Base-by-base conservation (phyloP, 148 eudicot species). In the Arctostaphylos glauca region DNA sequence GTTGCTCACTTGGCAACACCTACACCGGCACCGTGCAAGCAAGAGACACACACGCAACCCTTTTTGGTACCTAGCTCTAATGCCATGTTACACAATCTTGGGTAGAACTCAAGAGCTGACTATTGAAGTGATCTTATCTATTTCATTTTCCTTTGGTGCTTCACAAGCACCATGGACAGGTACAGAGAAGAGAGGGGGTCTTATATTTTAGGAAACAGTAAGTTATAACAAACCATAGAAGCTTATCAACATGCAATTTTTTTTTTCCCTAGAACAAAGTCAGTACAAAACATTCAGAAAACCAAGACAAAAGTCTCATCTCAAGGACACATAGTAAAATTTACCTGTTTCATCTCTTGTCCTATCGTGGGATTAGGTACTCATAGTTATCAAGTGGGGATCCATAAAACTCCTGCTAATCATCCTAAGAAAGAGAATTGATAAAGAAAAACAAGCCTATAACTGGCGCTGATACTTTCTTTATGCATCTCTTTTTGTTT, bases 401-500 rank as follows among this genome's bases (percentile, higher is more conserved):
- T n/a, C n/a, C n/a, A n/a, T n/a, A 56, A 56, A 16, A 18, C n/a
- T n/a, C n/a, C 6, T 58, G 62, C 62, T 16, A 19, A 58, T 21
- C 21, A 19, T 58, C 23, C 62, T 58, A 16, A 0, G 62, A 58
- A 58, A 58, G 62, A 58, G 5, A 58, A 58, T 58, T 18, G 19
- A 58, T 5, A 21, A 58, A 58, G 62, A 58, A 18, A 5, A 58
- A 18, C 62, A 56, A 56, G 62, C 7, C 62, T 15, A 7, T 58
- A 21, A n/a, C n/a, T n/a, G n/a, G n/a, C n/a, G n/a, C n/a, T n/a
- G n/a, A n/a, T n/a, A n/a, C n/a, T n/a, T n/a, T n/a, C n/a, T n/a
- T n/a, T n/a, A n/a, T n/a, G n/a, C n/a, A n/a, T n/a, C n/a, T n/a
- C 62, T 58, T 58, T 58, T 56, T 56, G 62, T 56, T 56, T 56